Evolutionary conservation across 352 stramenopile genomes (phyloP).

Genomic region (Phytophthora capsici): DNA sequence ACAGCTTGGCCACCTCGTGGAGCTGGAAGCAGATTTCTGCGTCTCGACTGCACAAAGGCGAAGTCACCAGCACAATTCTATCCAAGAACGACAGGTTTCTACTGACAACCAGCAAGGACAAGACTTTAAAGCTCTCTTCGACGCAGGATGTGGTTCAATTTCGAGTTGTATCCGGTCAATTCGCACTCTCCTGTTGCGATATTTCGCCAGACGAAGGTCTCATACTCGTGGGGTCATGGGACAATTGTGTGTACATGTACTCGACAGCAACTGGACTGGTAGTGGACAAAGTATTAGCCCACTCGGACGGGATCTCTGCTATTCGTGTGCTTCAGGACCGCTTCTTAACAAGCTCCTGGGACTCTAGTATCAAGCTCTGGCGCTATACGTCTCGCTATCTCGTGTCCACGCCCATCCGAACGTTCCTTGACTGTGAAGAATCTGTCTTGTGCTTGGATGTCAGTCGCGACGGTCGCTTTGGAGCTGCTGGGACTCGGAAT

Average conservation of each 20-base stretch:
- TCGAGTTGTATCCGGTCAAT: constrained; percentile 40
- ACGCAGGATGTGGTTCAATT: constrained; percentile 36
- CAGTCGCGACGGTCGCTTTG: constrained; percentile 57
- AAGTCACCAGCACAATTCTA: constrained; percentile 70
- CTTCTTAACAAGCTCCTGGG: constrained; percentile 80
- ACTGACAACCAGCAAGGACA: constrained; percentile 80
- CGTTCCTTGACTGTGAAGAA: constrained; percentile 69
- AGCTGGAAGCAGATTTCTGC: constrained; percentile 59
- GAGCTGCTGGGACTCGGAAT: constrained; percentile 62
- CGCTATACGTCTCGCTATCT: constrained; percentile 66
- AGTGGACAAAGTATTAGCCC: constrained; percentile 68
- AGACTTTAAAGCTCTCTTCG: constrained; percentile 60
- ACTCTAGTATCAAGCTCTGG: constrained; percentile 82
- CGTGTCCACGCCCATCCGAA: constrained; percentile 53
- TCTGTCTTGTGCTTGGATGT: constrained; percentile 72
- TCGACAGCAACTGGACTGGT: constrained; percentile 56
- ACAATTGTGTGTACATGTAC: constrained; percentile 83
- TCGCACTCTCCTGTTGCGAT: constrained; percentile 72
- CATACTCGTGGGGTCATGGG: constrained; percentile 73
- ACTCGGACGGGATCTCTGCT: constrained; percentile 75
- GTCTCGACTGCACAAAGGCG: constrained; percentile 53
- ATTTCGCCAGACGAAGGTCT: constrained; percentile 69
- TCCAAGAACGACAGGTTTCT: constrained; percentile 54
- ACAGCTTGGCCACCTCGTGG: constrained; percentile 38
- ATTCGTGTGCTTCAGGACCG: constrained; percentile 64